Percentiles rank a stretch among this genome's conserved stretches.
phyloP scores from a whole-genome alignment of 345 rosid species.

The Camelina hispida region DNA sequence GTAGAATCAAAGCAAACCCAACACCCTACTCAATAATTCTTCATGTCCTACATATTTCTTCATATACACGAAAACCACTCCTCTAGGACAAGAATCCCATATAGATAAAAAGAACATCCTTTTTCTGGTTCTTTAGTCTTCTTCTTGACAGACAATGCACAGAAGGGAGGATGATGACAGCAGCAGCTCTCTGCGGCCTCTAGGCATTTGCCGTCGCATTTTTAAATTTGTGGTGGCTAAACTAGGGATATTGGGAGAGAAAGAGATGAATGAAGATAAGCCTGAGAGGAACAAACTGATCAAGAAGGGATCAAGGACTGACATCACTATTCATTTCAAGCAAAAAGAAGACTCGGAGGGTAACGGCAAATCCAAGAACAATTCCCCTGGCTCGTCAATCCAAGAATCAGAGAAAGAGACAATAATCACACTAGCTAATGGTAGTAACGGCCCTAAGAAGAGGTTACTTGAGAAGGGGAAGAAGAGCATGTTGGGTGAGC shows the following conservation, averaged over 20 bases:
- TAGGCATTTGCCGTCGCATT: conserved; percentile 36
- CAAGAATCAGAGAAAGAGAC: conserved; percentile 37
- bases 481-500: conserved; percentile 26
- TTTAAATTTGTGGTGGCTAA: conserved; percentile 37
- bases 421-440: conserved; percentile 29
- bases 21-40: conserved; percentile 5
- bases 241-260: conserved; percentile 30
- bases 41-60: conserved; percentile 23
- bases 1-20: conserved; percentile 37
- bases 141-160: conserved; percentile 37
- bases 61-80: conserved; percentile 25
- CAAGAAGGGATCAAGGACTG: conserved; percentile 40
- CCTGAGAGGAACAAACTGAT: conserved; percentile 35
- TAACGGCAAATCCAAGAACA: conserved; percentile 9
- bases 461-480: conserved; percentile 31
- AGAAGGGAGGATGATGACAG: conserved; percentile 27
- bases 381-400: conserved; percentile 25
- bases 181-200: conserved; percentile 30
- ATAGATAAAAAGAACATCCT: conserved; percentile 11
- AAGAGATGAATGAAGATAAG: conserved; percentile 27
- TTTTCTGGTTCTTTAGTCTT: conserved; percentile 17
- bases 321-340: conserved; percentile 42
- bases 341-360: conserved; percentile 42
- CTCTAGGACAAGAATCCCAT: conserved; percentile 27
- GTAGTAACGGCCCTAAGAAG: conserved; percentile 28